Percentiles rank a stretch among this genome's conserved stretches.
phyloP scores from a whole-genome alignment of 1,284 basidiomycete genomes.

The Kwoniella shivajii region DNA sequence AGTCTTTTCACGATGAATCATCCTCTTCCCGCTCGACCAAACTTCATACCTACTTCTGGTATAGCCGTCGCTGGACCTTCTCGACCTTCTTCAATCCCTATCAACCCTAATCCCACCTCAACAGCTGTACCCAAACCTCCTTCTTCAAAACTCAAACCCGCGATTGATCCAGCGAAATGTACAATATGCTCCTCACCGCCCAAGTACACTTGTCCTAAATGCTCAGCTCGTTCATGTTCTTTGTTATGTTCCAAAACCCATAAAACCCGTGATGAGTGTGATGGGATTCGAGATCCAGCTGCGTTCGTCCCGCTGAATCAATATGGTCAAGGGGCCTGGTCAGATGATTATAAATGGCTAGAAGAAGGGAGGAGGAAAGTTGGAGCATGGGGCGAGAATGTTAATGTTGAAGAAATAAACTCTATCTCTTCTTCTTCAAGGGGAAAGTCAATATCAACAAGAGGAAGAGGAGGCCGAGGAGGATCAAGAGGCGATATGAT shows the following conservation, averaged over 20 bases:
- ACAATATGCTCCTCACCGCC: slow-evolving; percentile 22
- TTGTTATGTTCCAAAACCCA: slow-evolving; percentile 68
- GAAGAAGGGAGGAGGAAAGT: slow-evolving; percentile 75
- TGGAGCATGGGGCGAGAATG: slow-evolving; percentile 69
- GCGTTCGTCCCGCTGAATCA: slow-evolving; percentile 75
- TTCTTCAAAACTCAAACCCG: neutral
- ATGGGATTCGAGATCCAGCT: slow-evolving; percentile 71
- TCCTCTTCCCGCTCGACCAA: slow-evolving; percentile 6
- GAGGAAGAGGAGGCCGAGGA: slow-evolving; percentile 72
- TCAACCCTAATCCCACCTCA: neutral
- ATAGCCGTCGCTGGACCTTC: slow-evolving; percentile 5
- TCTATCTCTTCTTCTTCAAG: neutral
- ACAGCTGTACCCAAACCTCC: neutral
- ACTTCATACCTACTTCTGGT: neutral
- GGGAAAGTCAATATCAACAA: neutral
- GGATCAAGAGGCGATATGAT: slow-evolving; percentile 91
- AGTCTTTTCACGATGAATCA: neutral
- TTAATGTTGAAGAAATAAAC: slow-evolving; percentile 46
- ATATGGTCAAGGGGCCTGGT: slow-evolving; percentile 78
- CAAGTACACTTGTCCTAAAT: slow-evolving; percentile 82
- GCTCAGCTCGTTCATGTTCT: slow-evolving; percentile 70
- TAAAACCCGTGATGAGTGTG: slow-evolving; percentile 66
- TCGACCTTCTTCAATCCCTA: neutral
- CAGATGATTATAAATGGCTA: slow-evolving; percentile 80
- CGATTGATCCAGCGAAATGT: slow-evolving; percentile 9